phyloP scores from a whole-genome alignment of 176 grass and related monocot species.

The Chrysopogon serrulatus region DNA sequence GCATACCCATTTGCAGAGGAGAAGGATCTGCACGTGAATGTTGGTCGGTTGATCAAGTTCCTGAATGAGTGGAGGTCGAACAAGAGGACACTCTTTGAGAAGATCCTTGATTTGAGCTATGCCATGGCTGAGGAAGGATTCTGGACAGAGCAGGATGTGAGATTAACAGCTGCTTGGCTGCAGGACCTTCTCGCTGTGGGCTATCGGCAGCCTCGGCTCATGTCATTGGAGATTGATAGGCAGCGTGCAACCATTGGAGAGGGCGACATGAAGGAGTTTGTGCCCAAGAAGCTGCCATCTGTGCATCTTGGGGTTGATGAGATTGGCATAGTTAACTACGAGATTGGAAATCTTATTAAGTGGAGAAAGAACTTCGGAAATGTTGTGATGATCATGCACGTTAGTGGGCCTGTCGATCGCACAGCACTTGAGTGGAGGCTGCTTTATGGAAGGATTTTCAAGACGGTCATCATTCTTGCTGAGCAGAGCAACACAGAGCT shows the following conservation, averaged over 20 bases:
- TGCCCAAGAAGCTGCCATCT: slow-evolving; percentile 95
- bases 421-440: slow-evolving; percentile 92
- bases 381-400: slow-evolving; percentile 90
- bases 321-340: slow-evolving; percentile 85
- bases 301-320: slow-evolving; percentile 97
- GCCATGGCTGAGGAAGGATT: slow-evolving; percentile 95
- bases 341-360: slow-evolving; percentile 97
- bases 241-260: slow-evolving; percentile 83
- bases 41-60: slow-evolving; percentile 87
- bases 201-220: slow-evolving; percentile 90
- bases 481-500: slow-evolving; percentile 76
- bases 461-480: slow-evolving; percentile 92
- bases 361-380: slow-evolving; percentile 98
- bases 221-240: slow-evolving; percentile 89
- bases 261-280: slow-evolving; percentile 86
- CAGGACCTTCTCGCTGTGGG: slow-evolving; percentile 85
- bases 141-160: slow-evolving; percentile 83
- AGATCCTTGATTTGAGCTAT: slow-evolving; percentile 89
- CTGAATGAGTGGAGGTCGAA: slow-evolving; percentile 81
- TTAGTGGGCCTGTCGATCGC: slow-evolving; percentile 71
- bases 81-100: slow-evolving; percentile 78
- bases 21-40: slow-evolving; percentile 97
- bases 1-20: slow-evolving; percentile 84
- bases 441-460: slow-evolving; percentile 96
- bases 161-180: slow-evolving; percentile 90